phyloP scores from a whole-genome alignment of 169 alveolate genomes.

The Plasmodium vivax region DNA sequence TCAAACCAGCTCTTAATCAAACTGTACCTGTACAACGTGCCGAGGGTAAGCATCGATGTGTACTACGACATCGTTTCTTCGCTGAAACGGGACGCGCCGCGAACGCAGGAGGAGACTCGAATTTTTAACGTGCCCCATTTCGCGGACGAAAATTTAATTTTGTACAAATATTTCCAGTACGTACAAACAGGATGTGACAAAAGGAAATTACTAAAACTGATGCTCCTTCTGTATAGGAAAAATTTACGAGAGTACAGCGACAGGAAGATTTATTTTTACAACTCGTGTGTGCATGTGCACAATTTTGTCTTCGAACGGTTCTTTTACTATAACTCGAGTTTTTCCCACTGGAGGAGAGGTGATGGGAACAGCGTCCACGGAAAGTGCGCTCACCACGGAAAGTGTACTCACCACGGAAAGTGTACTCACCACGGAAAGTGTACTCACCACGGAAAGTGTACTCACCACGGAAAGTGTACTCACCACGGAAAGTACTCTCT shows the following conservation, averaged over 20 bases:
- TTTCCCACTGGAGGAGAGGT: background rate
- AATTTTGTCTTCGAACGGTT: slow-evolving; percentile 23
- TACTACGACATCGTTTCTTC: slow-evolving; percentile 18
- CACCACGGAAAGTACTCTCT: no score
- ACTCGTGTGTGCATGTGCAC: slow-evolving; percentile 25
- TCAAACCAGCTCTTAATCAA: slow-evolving; percentile 34
- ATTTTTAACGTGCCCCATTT: slow-evolving; percentile 31
- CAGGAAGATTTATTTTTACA: slow-evolving; percentile 20
- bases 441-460: no score
- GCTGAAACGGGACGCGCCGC: background rate
- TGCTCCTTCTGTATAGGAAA: slow-evolving; percentile 16
- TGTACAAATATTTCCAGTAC: slow-evolving; percentile 67
- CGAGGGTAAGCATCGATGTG: slow-evolving; percentile 51
- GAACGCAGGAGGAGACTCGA: background rate
- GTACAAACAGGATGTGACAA: slow-evolving; percentile 18
- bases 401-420: no score
- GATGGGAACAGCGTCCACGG: background rate
- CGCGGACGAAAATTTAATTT: slow-evolving; percentile 9
- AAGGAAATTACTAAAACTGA: slow-evolving; percentile 21
- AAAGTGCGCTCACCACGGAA: background rate
- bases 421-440: background rate
- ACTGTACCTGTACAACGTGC: slow-evolving; percentile 32
- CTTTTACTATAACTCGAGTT: background rate
- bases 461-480: no score
- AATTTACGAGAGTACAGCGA: slow-evolving; percentile 57